A percentile compares a stretch with the other conserved stretches of the same genome.
These are phyloP conservation scores for Cryomyces minteri DNA, from an alignment of 495 filamentous ascomycete species.

Conservation along the genomic window DNA sequence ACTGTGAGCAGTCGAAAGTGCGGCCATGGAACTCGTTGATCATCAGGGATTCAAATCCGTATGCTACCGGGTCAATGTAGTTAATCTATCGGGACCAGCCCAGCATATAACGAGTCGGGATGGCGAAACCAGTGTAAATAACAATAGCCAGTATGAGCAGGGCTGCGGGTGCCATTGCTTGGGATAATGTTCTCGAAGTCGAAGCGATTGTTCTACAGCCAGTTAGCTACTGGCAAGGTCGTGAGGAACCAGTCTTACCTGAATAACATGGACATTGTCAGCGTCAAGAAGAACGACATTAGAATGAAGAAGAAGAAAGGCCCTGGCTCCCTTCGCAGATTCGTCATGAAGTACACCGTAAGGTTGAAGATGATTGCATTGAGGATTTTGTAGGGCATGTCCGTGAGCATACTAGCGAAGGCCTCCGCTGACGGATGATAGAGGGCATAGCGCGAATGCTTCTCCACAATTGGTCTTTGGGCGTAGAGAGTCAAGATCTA, in stretches of 20 bases:
- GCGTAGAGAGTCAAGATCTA: constrained; percentile 68
- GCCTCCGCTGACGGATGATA: constrained; percentile 86
- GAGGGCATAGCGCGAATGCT: constrained; percentile 75
- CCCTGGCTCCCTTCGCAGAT: constrained; percentile 56
- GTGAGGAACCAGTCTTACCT: constrained; percentile 16
- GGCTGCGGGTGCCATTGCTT: constrained; percentile 70
- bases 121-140: constrained; percentile 81
- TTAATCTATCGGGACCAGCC: constrained; percentile 78
- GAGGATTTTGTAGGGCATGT: constrained; percentile 46
- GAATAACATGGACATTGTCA: constrained; percentile 36
- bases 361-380: constrained; percentile 45
- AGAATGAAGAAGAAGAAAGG: constrained; percentile 34
- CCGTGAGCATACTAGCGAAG: constrained; percentile 63
- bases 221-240: no score
- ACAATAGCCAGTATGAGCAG: constrained; percentile 66
- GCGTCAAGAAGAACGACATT: constrained; percentile 23
- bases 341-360: constrained; percentile 72
- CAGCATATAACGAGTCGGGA: constrained; percentile 61
- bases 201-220: constrained; percentile 41
- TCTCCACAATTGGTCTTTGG: constrained; percentile 84
- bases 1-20: constrained; percentile 40
- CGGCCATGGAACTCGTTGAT: constrained; percentile 71
- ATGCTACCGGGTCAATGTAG: constrained; percentile 70
- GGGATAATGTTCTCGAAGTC: constrained; percentile 56
- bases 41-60: constrained; percentile 77